Conservation (phyloP, 192 early-diverging fungal genomes). For the Irineochytrium annulatum region DNA sequence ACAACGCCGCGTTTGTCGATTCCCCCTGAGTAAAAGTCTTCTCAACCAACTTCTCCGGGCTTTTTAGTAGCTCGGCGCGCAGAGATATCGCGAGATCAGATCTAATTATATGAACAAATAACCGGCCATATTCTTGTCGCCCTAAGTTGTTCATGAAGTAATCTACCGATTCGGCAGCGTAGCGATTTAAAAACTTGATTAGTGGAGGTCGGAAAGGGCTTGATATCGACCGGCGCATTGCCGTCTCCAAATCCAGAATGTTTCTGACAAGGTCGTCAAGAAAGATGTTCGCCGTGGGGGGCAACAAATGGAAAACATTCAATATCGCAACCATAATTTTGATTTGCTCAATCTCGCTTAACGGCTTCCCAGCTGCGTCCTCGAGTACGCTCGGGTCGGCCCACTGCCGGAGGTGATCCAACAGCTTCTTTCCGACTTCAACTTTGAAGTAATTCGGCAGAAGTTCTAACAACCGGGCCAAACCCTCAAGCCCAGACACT, state of each 20-base stretch:
- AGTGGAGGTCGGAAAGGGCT: conserved; percentile 92
- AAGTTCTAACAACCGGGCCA: conserved; percentile 88
- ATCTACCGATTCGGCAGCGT: conserved; percentile 75
- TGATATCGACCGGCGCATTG: conserved; percentile 74
- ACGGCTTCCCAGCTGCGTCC: conserved; percentile 72
- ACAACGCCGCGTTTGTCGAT: background rate
- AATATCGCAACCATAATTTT: conserved; percentile 92
- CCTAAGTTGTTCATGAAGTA: conserved; percentile 71
- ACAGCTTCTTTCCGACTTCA: conserved; percentile 94
- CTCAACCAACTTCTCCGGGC: conserved; percentile 23
- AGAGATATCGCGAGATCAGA: conserved; percentile 21
- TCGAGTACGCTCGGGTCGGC: conserved; percentile 80
- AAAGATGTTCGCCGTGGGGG: conserved; percentile 84
- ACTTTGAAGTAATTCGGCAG: conserved; percentile 98
- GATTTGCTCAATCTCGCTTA: conserved; percentile 91
- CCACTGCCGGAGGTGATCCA: conserved; percentile 94
- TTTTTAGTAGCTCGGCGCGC: conserved; percentile 23
- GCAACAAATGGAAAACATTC: conserved; percentile 89
- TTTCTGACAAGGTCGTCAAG: conserved; percentile 86
- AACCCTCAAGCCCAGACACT: conserved; percentile 87
- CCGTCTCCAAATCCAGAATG: conserved; percentile 81
- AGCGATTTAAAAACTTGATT: conserved; percentile 86
- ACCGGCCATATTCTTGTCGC: conserved; percentile 37
- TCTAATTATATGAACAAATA: conserved; percentile 32
- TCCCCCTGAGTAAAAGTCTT: conserved; percentile 19